Base-by-base conservation (phyloP, 176 grass and related monocot species). In the Aegilops bicornis region DNA sequence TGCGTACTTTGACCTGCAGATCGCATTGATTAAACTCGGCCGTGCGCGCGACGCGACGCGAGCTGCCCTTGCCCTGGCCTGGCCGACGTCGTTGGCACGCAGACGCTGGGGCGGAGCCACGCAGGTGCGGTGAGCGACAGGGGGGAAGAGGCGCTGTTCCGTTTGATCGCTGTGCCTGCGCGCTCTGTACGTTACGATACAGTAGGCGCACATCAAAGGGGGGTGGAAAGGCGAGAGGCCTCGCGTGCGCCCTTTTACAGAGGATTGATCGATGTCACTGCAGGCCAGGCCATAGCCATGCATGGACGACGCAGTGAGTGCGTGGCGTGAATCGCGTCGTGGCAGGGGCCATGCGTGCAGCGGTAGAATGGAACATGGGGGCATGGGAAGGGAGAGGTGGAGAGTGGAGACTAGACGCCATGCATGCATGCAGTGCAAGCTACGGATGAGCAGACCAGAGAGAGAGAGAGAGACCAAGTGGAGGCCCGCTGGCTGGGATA, bases 381-480 rank as follows among this genome's bases (percentile, higher is more conserved):
- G 76, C 58, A 84, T 80, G 87, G 87, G 32, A 43, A 7, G 80
- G 7, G 12, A n/a, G 64, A 32, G 7, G 31, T 24, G 14, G 59
- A 73, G 87, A 43, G 42, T 47, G 45, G 45, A 48, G 45, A 47
- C 43, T 47, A 47, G 43, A 80, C 32, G 77, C 31, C 19, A 27
- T 47, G 72, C 58, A 80, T 65, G 76, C 82, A 33, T 79, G 58
- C 48, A 10, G 29, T 27, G 81, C 82, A 73, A 64, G 43, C 10
- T 32, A 36, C 33, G 39, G 70, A 45, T 71, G 35, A 40, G 1
- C 10, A 6, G 32, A 20, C 30, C 30, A 43, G 8, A 42, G 79
- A 15, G 60, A 35, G 2, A 31, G 15, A 22, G 42, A 43, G 42
- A 43, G 42, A 43, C 17, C 78, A 64, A 56, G 62, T 61, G 66